Base-by-base conservation (phyloP, 306 rosid genomes). In the Mimosa bimucronata region DNA sequence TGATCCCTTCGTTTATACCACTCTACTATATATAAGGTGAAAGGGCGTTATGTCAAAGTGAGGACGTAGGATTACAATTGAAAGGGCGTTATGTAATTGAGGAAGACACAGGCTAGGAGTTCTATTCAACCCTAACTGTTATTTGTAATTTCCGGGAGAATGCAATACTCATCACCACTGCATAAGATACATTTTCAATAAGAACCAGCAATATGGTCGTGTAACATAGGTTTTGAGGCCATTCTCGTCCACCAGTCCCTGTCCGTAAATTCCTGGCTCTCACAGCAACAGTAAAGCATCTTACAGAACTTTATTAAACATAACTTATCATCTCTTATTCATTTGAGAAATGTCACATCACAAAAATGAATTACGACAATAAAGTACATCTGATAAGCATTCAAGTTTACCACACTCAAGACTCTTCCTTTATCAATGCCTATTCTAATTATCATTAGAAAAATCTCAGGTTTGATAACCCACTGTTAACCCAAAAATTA, bases 331-430 rank as follows among this genome's bases (percentile, higher is more conserved):
- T 28, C 75, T 8, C 75, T 71, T 71, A 45, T 46, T 71, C 41
- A 71, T 45, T 55, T 70, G 5, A 69, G 74, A 57, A 77, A 64
- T 48, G 69, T 70, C 42, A 25, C 44, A 19, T 29, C 44, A 68
- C 19, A 70, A 16, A 40, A 61, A 73, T 71, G 75, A 74, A 83
- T 75, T 81, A 81, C 86, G 81, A 81, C 83, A 81, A 83, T 44
- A 62, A 48, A 73, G 13, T 60, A 18, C 11, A 73, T 57, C 26
- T 73, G 80, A 37, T 18, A 66, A 86, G 67, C 50, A 77, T 80
- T 74, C 83, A 83, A 78, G 67, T 37, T 71, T 52, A 38, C 79
- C 67, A 29, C 71, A 80, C 31, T 75, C 75, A 23, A 8, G 19
- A 11, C 58, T 44, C 37, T 37, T 52, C 46, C 66, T 70, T 29